Evolutionary conservation across 2,329 filamentous ascomycete species (phyloP).

Genomic region (Pseudogymnoascus sp.): DNA sequence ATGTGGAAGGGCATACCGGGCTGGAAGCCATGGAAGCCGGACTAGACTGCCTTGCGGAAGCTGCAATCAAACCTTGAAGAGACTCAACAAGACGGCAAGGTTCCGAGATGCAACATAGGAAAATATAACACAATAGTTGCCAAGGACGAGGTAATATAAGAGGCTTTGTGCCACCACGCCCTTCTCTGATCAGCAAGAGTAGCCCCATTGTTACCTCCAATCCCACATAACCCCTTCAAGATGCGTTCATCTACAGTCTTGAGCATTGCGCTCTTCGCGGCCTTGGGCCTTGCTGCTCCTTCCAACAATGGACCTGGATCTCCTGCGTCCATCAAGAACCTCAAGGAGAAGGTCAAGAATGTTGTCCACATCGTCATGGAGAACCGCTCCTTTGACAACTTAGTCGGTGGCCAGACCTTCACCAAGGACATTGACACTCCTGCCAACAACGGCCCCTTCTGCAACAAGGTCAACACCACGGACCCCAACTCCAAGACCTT

Average conservation of each 20-base stretch:
- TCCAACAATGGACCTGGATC: slow-evolving; percentile 20
- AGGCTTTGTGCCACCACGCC: not conserved
- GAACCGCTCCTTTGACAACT: slow-evolving; percentile 34
- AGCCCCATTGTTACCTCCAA: not conserved
- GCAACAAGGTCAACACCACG: slow-evolving; percentile 27
- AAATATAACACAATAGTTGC: not conserved
- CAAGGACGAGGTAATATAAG: not conserved
- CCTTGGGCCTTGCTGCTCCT: not conserved
- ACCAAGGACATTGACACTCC: slow-evolving; percentile 31
- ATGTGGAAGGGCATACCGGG: not conserved
- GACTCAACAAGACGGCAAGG: not conserved
- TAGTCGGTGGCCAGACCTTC: slow-evolving; percentile 34
- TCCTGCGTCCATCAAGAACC: slow-evolving; percentile 26
- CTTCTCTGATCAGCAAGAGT: not conserved
- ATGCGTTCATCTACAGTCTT: not conserved
- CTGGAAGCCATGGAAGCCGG: slow-evolving; percentile 4
- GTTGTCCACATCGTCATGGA: slow-evolving; percentile 40
- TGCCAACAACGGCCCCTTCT: slow-evolving; percentile 32
- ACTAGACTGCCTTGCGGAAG: not conserved
- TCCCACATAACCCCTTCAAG: not conserved
- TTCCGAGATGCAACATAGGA: not conserved
- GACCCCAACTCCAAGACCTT: slow-evolving; percentile 6
- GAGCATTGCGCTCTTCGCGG: not conserved
- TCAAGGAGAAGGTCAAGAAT: slow-evolving; percentile 38
- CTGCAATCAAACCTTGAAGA: not conserved